A percentile compares a stretch with the other conserved stretches of the same genome.
Conservation (phyloP, 1,284 basidiomycete genomes). For the Coniferiporia sulphurascens region DNA sequence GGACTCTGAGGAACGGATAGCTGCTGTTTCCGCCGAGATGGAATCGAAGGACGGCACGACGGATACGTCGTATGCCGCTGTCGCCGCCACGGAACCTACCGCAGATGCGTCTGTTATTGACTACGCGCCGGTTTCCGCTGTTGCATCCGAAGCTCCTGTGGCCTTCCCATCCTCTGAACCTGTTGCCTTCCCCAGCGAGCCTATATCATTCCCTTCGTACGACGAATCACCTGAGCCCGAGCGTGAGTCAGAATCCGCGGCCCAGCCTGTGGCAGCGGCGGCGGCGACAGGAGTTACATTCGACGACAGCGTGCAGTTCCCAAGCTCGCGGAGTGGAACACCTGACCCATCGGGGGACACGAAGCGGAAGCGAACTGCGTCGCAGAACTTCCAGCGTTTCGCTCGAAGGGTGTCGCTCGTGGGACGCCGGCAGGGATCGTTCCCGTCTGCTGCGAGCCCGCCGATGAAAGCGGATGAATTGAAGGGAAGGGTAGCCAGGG, state of each 20-base stretch:
- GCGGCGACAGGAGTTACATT: conserved; percentile 35
- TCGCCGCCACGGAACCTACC: conserved; percentile 22
- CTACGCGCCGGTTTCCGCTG: conserved; percentile 6
- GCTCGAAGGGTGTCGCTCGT: conserved; percentile 68
- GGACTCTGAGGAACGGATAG: conserved; percentile 8
- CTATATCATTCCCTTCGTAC: conserved; percentile 35
- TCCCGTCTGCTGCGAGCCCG: conserved; percentile 32
- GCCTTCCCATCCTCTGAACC: conserved; percentile 23
- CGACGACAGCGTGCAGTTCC: conserved; percentile 28
- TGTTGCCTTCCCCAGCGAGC: conserved; percentile 23
- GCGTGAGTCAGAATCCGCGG: conserved; percentile 14
- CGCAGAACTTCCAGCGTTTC: conserved; percentile 77
- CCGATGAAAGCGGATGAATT: conserved; percentile 12
- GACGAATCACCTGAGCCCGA: conserved; percentile 28
- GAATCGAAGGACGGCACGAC: conserved; percentile 1
- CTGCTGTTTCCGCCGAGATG: conserved; percentile 1
- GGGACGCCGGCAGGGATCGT: conserved; percentile 51
- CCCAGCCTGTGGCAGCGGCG: conserved; percentile 9
- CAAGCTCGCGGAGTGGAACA: conserved; percentile 42
- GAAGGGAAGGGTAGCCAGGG: background rate
- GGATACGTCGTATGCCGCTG: conserved; percentile 5
- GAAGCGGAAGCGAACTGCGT: conserved; percentile 72
- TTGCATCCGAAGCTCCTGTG: conserved; percentile 20
- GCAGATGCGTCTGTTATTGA: conserved; percentile 19
- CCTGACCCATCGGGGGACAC: conserved; percentile 68